A percentile compares a stretch with the other conserved stretches of the same genome.
phyloP scores from a whole-genome alignment of 1,284 basidiomycete species.

The Malassezia pachydermatis region DNA sequence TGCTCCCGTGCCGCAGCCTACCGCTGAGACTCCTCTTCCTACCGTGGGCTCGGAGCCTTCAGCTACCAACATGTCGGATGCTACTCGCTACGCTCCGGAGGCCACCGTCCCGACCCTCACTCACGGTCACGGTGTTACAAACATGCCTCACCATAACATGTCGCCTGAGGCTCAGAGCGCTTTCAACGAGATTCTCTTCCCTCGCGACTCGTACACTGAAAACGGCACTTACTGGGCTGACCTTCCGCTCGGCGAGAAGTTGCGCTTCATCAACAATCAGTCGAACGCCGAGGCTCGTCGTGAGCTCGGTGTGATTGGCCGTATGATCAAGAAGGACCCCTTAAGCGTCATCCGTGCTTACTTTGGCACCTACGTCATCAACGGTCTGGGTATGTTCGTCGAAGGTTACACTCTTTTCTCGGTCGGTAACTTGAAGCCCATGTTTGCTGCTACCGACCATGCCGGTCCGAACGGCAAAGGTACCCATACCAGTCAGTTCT shows the following conservation, averaged over 20 bases:
- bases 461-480: neutral
- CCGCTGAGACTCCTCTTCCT: neutral
- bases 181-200: constrained; percentile 39
- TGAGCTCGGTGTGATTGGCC: constrained; percentile 50
- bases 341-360: constrained; percentile 51
- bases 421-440: constrained; percentile 51
- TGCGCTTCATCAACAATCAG: constrained; percentile 51
- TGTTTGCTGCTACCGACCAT: constrained; percentile 8
- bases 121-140: neutral
- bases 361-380: constrained; percentile 52
- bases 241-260: constrained; percentile 37
- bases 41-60: constrained; percentile 4
- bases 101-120: neutral
- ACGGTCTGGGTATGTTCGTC: constrained; percentile 54
- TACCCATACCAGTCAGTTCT: constrained; percentile 21
- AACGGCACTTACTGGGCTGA: constrained; percentile 49
- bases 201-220: constrained; percentile 37
- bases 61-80: constrained; percentile 6
- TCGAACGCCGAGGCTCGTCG: constrained; percentile 50
- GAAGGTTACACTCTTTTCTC: constrained; percentile 53
- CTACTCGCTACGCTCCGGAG: constrained; percentile 8
- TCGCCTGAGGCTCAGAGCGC: constrained; percentile 15
- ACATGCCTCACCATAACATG: neutral
- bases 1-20: neutral
- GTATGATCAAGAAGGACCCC: constrained; percentile 53